Conservation (phyloP, 2,329 filamentous ascomycete species). For the Curvularia lunata region DNA sequence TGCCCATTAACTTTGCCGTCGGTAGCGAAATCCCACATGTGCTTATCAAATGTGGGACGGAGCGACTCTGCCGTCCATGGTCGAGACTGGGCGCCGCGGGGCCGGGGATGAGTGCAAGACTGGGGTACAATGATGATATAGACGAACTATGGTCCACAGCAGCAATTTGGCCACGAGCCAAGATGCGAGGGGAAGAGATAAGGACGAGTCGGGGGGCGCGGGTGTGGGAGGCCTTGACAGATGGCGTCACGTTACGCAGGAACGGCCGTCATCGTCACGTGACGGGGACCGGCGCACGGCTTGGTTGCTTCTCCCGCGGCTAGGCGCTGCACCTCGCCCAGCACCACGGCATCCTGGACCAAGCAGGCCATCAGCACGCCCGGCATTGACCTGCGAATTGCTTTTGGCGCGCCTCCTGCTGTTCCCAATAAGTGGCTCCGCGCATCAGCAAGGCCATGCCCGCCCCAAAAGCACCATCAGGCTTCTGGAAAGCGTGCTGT, state of each 20-base stretch:
- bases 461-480: conserved; percentile 23
- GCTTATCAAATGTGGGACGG: conserved; percentile 9
- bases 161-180: conserved; percentile 11
- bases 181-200: conserved; percentile 12
- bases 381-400: conserved; percentile 12
- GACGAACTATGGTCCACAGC: conserved; percentile 3
- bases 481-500: conserved; percentile 6
- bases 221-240: neutral
- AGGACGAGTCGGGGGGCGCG: neutral
- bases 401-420: conserved; percentile 21
- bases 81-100: neutral
- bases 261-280: neutral
- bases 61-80: neutral
- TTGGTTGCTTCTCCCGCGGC: conserved; percentile 6
- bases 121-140: neutral
- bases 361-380: conserved; percentile 1
- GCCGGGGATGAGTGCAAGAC: neutral
- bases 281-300: neutral
- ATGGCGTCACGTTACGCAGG: neutral
- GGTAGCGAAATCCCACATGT: conserved; percentile 1
- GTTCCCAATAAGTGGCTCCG: conserved; percentile 7
- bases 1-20: neutral
- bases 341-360: conserved; percentile 8
- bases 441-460: conserved; percentile 12
- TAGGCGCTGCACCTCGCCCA: conserved; percentile 13